Evolutionary conservation across 2,329 filamentous ascomycete genomes (phyloP).

Genomic region (Cylindrodendrum hubeiense): DNA sequence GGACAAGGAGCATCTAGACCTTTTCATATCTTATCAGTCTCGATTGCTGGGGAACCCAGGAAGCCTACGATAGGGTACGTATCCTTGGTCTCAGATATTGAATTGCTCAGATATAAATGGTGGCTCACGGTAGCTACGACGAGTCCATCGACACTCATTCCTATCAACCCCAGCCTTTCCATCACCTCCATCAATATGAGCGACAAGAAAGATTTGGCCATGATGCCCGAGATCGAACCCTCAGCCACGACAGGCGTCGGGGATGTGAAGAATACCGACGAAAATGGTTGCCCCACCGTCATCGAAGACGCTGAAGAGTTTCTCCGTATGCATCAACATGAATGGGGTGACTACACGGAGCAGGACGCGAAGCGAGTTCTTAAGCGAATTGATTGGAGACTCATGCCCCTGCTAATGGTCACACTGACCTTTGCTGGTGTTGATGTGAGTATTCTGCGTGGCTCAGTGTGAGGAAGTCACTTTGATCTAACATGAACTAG

Average conservation of each 20-base stretch:
- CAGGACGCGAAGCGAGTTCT: slow-evolving; percentile 16
- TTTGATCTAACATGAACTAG: neutral
- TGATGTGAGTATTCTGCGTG: slow-evolving; percentile 4
- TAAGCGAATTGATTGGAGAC: slow-evolving; percentile 25
- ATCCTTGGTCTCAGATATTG: no score
- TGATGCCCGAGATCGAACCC: neutral
- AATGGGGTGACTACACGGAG: neutral
- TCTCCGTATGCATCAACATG: neutral
- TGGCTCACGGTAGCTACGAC: neutral
- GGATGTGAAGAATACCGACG: neutral
- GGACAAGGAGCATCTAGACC: neutral
- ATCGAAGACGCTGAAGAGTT: neutral
- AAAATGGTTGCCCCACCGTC: neutral
- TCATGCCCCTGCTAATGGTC: slow-evolving; percentile 22
- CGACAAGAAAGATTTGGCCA: neutral
- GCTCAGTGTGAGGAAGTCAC: neutral
- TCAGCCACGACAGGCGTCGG: neutral
- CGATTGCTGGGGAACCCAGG: neutral
- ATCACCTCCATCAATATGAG: neutral
- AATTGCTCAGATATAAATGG: neutral
- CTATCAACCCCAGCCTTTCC: neutral
- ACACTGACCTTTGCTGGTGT: slow-evolving; percentile 16
- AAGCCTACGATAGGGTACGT: neutral
- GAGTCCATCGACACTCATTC: neutral
- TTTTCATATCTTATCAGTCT: neutral